These are phyloP conservation scores for Magnolia sinica DNA, from an alignment of 164 flowering plant species.

Conservation along the genomic window DNA sequence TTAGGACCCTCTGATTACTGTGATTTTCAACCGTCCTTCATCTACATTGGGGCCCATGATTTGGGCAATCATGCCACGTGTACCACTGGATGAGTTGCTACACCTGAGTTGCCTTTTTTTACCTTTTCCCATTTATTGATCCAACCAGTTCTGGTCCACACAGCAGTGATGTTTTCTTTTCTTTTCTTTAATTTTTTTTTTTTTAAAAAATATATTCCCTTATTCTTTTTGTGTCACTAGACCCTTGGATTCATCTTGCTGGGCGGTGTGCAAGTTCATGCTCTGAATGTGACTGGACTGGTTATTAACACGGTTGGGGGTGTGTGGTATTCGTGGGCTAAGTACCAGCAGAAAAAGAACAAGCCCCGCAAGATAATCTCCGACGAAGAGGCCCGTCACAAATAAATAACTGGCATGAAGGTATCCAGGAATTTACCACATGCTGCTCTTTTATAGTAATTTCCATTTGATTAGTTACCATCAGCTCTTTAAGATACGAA, in stretches of 20 bases:
- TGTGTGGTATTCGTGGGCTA: constrained; percentile 90
- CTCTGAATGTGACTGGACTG: constrained; percentile 80
- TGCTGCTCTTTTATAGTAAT: neutral
- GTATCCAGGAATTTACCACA: neutral
- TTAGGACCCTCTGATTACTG: neutral
- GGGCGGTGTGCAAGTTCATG: constrained; percentile 94
- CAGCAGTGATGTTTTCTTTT: neutral
- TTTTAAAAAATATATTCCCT: neutral
- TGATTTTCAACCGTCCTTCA: neutral
- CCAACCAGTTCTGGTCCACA: neutral
- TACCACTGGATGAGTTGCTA: neutral
- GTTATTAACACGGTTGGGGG: constrained; percentile 95
- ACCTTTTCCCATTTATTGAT: neutral
- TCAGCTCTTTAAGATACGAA: too few species aligned
- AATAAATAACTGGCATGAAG: constrained; percentile 18
- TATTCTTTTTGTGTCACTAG: constrained; percentile 30
- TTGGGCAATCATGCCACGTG: neutral
- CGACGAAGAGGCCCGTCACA: constrained; percentile 63
- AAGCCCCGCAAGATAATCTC: constrained; percentile 43
- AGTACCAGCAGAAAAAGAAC: constrained; percentile 78
- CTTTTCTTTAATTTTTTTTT: neutral
- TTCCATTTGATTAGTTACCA: too few species aligned
- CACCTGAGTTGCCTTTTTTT: neutral
- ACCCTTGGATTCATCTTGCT: constrained; percentile 85
- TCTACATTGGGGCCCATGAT: neutral